Conservation (phyloP, 805 yeast species). For the Nakazawaea wickerhamii region DNA sequence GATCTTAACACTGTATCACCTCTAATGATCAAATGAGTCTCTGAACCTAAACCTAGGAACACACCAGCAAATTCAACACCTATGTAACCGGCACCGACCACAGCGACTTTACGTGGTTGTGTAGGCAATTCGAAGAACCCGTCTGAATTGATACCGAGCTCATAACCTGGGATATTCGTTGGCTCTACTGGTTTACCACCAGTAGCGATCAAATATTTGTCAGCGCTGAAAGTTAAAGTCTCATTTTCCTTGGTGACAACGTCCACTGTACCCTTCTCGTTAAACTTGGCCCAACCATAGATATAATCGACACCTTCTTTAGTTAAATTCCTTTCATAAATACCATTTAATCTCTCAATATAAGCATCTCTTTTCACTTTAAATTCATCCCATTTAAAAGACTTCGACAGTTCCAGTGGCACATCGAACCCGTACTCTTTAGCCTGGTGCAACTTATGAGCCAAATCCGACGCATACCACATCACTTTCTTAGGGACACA, state of each 20-base stretch:
- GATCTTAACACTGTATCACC: conserved; percentile 86
- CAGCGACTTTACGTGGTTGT: conserved; percentile 89
- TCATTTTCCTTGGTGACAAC: conserved; percentile 63
- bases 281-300: conserved; percentile 82
- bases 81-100: conserved; percentile 98
- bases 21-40: conserved; percentile 83
- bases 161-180: conserved; percentile 67
- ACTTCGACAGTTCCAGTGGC: conserved; percentile 45
- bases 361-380: conserved; percentile 92
- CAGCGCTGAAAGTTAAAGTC: conserved; percentile 61
- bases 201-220: conserved; percentile 81
- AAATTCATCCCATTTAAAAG: conserved; percentile 78
- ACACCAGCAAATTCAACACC: conserved; percentile 96
- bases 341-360: conserved; percentile 81
- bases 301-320: conserved; percentile 87
- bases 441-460: conserved; percentile 68
- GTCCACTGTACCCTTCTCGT: conserved; percentile 67
- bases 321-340: conserved; percentile 79
- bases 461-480: conserved; percentile 97
- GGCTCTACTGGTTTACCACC: conserved; percentile 87
- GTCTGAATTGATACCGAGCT: conserved; percentile 80
- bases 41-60: conserved; percentile 80
- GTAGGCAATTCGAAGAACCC: conserved; percentile 77
- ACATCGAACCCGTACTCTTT: conserved; percentile 75
- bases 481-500: conserved; percentile 98